Percentiles rank a stretch among this genome's conserved stretches.
Conservation (phyloP, 2,329 filamentous ascomycete genomes). For the Botrytis galanthina region DNA sequence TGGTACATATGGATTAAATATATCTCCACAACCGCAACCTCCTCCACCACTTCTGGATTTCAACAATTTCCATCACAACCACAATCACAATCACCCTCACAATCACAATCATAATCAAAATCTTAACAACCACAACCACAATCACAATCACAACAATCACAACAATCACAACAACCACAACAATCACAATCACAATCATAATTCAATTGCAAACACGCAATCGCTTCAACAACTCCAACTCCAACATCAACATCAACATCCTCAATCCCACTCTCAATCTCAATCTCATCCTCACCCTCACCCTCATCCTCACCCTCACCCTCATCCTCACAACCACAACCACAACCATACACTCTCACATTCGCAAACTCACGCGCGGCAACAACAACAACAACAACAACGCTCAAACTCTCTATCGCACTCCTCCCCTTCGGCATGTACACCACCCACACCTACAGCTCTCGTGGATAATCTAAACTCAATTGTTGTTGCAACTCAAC, state of each 20-base stretch:
- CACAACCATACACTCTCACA: not conserved
- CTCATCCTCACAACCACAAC: not conserved
- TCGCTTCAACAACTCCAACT: not conserved
- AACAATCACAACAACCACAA: too few relatives aligned
- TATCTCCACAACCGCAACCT: slow-evolving; percentile 21
- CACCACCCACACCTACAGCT: slow-evolving; percentile 2
- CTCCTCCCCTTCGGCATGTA: not conserved
- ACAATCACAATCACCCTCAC: not conserved
- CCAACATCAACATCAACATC: not conserved
- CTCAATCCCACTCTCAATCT: not conserved
- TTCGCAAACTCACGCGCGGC: not conserved
- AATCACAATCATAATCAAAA: not conserved
- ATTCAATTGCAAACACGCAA: not conserved
- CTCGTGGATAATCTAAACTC: slow-evolving; percentile 6
- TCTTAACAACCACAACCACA: not conserved
- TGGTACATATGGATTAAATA: slow-evolving; percentile 29
- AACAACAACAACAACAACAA: slow-evolving; percentile 3
- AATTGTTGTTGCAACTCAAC: slow-evolving; percentile 6
- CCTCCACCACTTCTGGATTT: slow-evolving; percentile 18
- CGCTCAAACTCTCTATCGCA: slow-evolving; percentile 11
- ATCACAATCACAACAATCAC: not conserved
- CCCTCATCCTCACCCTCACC: not conserved
- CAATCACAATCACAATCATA: not conserved
- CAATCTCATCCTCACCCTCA: not conserved
- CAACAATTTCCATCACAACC: not conserved